Base-by-base conservation (phyloP, 495 filamentous ascomycete genomes). In the Lasiosphaeria ovina region DNA sequence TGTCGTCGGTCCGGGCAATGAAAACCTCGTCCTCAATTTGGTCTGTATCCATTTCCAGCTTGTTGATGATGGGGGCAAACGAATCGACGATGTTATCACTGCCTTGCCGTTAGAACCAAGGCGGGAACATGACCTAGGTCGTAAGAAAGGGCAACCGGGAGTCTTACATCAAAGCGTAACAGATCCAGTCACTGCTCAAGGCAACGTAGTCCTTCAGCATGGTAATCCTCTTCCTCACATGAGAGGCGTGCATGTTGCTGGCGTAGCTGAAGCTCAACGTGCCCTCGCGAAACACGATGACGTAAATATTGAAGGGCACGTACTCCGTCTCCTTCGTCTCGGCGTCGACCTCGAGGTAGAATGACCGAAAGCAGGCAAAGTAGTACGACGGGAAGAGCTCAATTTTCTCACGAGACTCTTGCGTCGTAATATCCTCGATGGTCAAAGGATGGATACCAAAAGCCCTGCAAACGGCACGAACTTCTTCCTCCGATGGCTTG, bases 381-480 rank as follows among this genome's bases (percentile, higher is more conserved):
- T 98, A 98, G 78, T 98, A 98, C 51, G 90, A 88, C 34, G 91
- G 88, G 77, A 98, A 98, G 36, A 98, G 85, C 72, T 98, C 94
- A 38, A 98, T 96, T 77, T 98, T 98, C 77, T 98, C 93, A 31
- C 93, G 91, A 14, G 92, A 87, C 77, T 98, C 93, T 69, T 96
- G 92, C 3, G 88, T 94, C 38, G 87, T 84, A 61, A 98, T 96
- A 79, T 98, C 93, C 75, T 98, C 93, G 16, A 89, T 88, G 9
- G 93, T 97, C 74, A 98, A 72, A 4, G 92, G 93, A 72, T 98
- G 93, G 52, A 97, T 89, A 7, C 88, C 88, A 70, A 98, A 98
- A 4, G 95, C 92, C 59, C 88, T 87, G 72, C 90, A 93, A 55
- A 98, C 81, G n/a, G 87, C 88, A 40, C 87, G 85, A 17, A 96